Evolutionary conservation across 2,329 filamentous ascomycete species (phyloP), one percentile per base, ranked within the genome.

Genomic region (Pseudofabraea citricarpa): DNA sequence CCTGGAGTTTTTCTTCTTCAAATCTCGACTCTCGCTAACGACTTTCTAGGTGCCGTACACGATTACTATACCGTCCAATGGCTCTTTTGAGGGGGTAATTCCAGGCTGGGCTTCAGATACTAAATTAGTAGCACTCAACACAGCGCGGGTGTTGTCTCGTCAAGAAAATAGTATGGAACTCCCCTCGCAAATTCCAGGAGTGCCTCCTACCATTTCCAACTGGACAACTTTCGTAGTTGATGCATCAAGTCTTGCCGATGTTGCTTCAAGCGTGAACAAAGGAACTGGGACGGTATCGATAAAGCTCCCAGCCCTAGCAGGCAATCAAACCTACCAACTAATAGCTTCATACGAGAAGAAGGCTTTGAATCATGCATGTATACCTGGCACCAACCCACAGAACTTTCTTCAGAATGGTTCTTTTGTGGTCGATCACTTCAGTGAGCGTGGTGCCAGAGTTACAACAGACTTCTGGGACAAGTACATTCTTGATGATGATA

Each of bases 401-500:
- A 53, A 44, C 9, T 59, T 59, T 31, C 49, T 59, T 15, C 52
- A 63, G 16, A 65, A 66, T 43, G 64, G 65, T 3, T 67, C 63
- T 1, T 66, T 54, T 39, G 56, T 56, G 3, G 63, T 66, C 3
- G 65, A 68, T 37, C 47, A 71, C 48, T 71, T 66, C 48, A 64
- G 54, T 15, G 46, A 53, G 15, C 36, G 35, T 2, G 69, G 68
- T 3, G 68, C 68, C 0, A 49, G 60, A 33, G 54, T 56, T 0
- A 53, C 58, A 1, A 63, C 56, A 0, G 45, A 63, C 7, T 71
- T 70, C 44, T 66, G 62, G 62, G 63, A 70, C 22, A 42, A 69
- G 13, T 53, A 66, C 18, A 52, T 70, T 8, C 49, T 70, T 1
- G 50, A 51, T 4, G 56, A 61, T 36, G 59, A 57, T 1, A 54